A percentile compares a stretch with the other conserved stretches of the same genome.
Evolutionary conservation across 306 rosid species (phyloP).

Genomic region (Cyamopsis tetragonoloba): DNA sequence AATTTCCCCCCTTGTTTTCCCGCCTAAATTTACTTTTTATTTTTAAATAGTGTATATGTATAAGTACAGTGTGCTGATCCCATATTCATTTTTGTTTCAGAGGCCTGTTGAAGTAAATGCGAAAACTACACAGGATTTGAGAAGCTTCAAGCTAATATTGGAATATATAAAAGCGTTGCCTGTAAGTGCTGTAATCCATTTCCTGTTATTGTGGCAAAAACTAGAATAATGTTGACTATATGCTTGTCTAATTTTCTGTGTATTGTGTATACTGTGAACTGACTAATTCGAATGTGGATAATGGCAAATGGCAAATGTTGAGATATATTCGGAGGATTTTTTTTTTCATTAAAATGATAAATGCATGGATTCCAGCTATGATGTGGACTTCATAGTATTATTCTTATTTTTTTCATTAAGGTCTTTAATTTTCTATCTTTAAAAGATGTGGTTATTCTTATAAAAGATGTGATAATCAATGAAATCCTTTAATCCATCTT

Average conservation of each 20-base stretch:
- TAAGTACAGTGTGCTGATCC: conserved; percentile 27
- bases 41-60: neutral
- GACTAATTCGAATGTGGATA: conserved; percentile 7
- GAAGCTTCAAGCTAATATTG: conserved; percentile 87
- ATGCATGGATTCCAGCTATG: conserved; percentile 6
- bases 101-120: conserved; percentile 56
- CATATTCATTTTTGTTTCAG: conserved; percentile 49
- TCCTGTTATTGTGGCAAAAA: conserved; percentile 7
- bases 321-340: neutral
- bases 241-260: conserved; percentile 15
- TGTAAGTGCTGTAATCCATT: conserved; percentile 44
- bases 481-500: too few species aligned
- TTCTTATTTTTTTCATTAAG: neutral
- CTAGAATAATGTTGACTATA: neutral
- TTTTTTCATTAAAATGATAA: neutral
- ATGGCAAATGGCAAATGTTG: neutral
- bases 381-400: neutral
- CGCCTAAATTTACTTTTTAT: neutral
- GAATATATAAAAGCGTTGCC: conserved; percentile 96
- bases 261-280: neutral
- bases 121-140: conserved; percentile 58
- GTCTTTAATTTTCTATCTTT: neutral
- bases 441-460: neutral
- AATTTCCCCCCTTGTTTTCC: neutral
- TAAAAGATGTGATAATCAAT: too few species aligned